Evolutionary conservation across 768 basidiomycete species (phyloP), one percentile per base, ranked within the genome.

Genomic region (Suillus brevipes): DNA sequence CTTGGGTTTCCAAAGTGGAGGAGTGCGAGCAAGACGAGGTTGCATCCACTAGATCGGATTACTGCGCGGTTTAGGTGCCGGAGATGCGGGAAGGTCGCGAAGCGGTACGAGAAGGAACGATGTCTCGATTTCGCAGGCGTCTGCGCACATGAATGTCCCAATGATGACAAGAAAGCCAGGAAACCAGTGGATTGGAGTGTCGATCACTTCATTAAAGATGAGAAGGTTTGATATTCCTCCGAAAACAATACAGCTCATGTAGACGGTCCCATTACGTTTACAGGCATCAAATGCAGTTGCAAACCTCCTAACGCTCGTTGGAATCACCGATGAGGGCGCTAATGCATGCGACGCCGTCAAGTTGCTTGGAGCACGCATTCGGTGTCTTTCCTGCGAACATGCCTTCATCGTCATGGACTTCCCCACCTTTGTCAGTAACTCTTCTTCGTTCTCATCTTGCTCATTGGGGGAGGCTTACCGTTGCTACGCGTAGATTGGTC

Each of bases 51-150:
- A 20, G 82, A 88, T 57, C 79, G 89, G 50, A 64, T 87, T 16
- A 85, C 84, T 6, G 87, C 88, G 0, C 75, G 85, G 28, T 91
- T 89, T 74, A 72, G 76, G 34, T 92, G 90, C 71, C 81, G 73
- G 62, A 68, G 69, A 45, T 92, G 91, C 67, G 73, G 79, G 14
- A 77, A 72, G 10, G 74, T 81, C 1, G 73, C 71, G 5, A 69
- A 64, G 40, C 71, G 70, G 45, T 79, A 81, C 67, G 73, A 69
- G 38, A 75, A 73, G 28, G 80, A 83, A 47, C 78, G 68, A 36
- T 84, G 85, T 68, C 74, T 91, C 60, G 83, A 87, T 69, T 88
- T 89, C 64, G 76, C 73, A 12, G 84, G 80, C 4, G 88, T 83
- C 4, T 91, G 89, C 73, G 76, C 74, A 47, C 90, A 92, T 68